phyloP scores from a whole-genome alignment of 108 stramenopile genomes.

The Cyclotella sp. region DNA sequence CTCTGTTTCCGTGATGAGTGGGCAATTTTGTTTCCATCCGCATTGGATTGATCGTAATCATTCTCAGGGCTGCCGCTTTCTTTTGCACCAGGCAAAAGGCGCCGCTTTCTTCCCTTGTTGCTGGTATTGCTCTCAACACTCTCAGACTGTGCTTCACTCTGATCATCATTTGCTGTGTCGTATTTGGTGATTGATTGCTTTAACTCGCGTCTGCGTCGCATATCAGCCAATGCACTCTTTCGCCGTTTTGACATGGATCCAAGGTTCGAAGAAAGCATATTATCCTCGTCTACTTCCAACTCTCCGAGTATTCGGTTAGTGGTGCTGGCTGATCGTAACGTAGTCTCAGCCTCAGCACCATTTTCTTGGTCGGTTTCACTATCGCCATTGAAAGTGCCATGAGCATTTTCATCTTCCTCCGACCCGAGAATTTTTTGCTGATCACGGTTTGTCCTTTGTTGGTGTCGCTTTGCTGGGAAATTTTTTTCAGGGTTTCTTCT shows the following conservation, averaged over 20 bases:
- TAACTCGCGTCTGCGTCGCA: constrained; percentile 36
- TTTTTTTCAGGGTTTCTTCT: not conserved
- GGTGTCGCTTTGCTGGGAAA: not conserved
- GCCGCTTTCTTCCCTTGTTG: constrained; percentile 8
- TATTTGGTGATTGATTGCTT: constrained; percentile 15
- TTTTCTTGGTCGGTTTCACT: not conserved
- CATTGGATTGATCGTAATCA: not conserved
- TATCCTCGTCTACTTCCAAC: constrained; percentile 38
- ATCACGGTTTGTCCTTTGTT: not conserved
- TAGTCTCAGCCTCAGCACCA: not conserved
- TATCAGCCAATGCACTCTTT: constrained; percentile 43
- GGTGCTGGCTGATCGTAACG: constrained; percentile 4
- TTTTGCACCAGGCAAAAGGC: constrained; percentile 3
- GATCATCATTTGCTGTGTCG: constrained; percentile 3
- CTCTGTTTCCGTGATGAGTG: constrained; percentile 17
- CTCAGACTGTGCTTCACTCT: constrained; percentile 5
- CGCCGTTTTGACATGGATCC: constrained; percentile 13
- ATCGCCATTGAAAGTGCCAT: not conserved
- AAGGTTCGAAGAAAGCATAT: constrained; percentile 29
- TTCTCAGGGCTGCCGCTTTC: not conserved
- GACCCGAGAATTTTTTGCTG: not conserved
- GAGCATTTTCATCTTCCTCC: constrained; percentile 2
- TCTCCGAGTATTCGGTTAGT: constrained; percentile 41
- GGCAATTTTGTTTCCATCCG: not conserved
- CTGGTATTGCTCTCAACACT: not conserved